Percentiles rank a stretch among this genome's conserved stretches.
Conservation (phyloP, 169 alveolate genomes). For the Cryptosporidium xiaoi region DNA sequence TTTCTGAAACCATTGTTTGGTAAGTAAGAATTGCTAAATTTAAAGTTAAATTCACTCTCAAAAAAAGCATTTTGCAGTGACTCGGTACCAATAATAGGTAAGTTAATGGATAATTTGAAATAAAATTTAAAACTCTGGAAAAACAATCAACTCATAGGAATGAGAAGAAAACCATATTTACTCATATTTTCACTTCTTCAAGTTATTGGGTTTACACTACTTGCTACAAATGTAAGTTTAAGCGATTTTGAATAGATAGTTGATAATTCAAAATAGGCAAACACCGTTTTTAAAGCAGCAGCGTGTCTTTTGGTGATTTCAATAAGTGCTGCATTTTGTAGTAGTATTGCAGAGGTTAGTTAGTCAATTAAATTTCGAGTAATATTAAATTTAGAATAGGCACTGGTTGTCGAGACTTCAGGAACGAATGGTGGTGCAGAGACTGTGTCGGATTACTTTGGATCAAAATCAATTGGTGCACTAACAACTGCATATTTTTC, state of each 20-base stretch:
- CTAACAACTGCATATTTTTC: constrained; percentile 92
- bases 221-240: constrained; percentile 78
- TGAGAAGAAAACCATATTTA: constrained; percentile 87
- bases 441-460: constrained; percentile 90
- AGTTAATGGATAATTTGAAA: not conserved
- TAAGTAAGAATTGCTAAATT: not conserved
- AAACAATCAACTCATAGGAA: constrained; percentile 73
- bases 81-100: constrained; percentile 78
- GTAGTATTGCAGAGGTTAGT: constrained; percentile 89
- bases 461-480: constrained; percentile 90
- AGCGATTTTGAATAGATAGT: not conserved
- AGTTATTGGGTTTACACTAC: constrained; percentile 82
- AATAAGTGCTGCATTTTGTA: constrained; percentile 85
- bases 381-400: constrained; percentile 16
- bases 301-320: constrained; percentile 77
- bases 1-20: constrained; percentile 77
- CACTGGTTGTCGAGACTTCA: constrained; percentile 67
- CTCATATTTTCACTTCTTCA: constrained; percentile 83
- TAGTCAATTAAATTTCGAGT: not conserved
- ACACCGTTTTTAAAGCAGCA: constrained; percentile 77
- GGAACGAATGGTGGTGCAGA: constrained; percentile 80
- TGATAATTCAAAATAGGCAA: constrained; percentile 51
- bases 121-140: not conserved
- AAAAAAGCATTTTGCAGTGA: constrained; percentile 83
- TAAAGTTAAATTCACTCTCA: not conserved